Conservation (phyloP, 148 eudicot genomes). For the Camellia sinensis region DNA sequence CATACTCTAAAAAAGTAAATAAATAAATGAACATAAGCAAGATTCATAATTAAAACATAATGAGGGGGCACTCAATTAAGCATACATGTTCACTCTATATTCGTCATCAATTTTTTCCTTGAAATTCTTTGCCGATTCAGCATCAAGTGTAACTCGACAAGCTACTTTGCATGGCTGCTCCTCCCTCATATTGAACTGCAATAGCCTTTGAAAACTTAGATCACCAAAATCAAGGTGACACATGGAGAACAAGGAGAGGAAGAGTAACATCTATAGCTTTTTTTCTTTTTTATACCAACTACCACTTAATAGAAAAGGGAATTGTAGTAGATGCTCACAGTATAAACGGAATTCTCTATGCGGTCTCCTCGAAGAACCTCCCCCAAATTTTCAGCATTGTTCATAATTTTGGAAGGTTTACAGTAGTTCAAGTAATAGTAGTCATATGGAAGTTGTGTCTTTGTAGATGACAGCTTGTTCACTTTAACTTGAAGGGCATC, state of each 20-base stretch:
- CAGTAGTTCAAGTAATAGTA: conserved; percentile 43
- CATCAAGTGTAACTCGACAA: conserved; percentile 35
- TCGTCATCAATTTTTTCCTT: conserved; percentile 45
- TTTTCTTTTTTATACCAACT: background rate
- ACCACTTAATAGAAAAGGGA: conserved; percentile 3
- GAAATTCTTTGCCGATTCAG: conserved; percentile 38
- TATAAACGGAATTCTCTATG: conserved; percentile 44
- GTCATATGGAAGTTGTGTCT: conserved; percentile 54
- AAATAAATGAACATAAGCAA: background rate
- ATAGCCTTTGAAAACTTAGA: conserved; percentile 2
- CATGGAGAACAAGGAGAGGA: background rate
- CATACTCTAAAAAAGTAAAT: background rate
- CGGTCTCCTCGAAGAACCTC: conserved; percentile 57
- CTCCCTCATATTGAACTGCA: conserved; percentile 45
- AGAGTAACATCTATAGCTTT: background rate
- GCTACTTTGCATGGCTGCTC: conserved; percentile 44
- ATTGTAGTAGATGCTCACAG: conserved; percentile 24
- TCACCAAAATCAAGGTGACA: conserved; percentile 1
- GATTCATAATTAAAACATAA: background rate
- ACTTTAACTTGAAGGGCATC: conserved; percentile 47
- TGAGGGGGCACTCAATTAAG: background rate
- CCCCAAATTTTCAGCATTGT: conserved; percentile 48
- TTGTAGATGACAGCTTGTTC: conserved; percentile 46
- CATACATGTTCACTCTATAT: conserved; percentile 46
- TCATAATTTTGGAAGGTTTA: conserved; percentile 31